These are phyloP conservation scores for Cutaneotrichosporon arboriforme DNA, from an alignment of 1,284 basidiomycete species.

Conservation along the genomic window DNA sequence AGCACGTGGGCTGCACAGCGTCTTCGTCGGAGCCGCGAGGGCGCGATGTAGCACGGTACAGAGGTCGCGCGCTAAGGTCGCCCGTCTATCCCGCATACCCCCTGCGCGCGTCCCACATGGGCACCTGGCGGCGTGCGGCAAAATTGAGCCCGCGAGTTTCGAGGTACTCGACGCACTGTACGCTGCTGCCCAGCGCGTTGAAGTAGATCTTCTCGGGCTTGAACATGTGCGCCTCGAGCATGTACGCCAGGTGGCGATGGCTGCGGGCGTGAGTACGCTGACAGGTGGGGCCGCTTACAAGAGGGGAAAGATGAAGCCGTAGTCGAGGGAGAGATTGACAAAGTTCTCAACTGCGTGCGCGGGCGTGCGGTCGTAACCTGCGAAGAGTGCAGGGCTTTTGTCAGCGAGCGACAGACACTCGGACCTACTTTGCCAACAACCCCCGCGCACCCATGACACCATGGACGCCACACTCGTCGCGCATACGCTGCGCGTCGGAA, in stretches of 20 bases:
- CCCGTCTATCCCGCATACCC: conserved; percentile 12
- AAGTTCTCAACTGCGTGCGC: conserved; percentile 52
- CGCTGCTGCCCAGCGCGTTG: conserved; percentile 51
- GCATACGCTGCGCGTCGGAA: conserved; percentile 50
- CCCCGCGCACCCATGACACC: conserved; percentile 60
- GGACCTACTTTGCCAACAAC: conserved; percentile 56
- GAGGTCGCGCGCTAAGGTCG: too few species aligned
- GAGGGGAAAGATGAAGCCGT: conserved; percentile 53
- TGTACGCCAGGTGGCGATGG: conserved; percentile 54
- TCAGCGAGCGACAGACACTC: background rate
- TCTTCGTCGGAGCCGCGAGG: too few species aligned
- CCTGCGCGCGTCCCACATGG: conserved; percentile 35
- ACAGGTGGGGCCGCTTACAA: conserved; percentile 39
- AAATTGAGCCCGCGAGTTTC: conserved; percentile 42
- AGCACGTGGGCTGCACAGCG: too few species aligned
- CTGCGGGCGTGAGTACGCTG: conserved; percentile 20
- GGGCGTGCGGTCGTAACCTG: conserved; percentile 53
- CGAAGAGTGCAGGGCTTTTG: conserved; percentile 52
- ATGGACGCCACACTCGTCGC: conserved; percentile 51
- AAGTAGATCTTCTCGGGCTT: conserved; percentile 53
- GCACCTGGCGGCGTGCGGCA: conserved; percentile 7
- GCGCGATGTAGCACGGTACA: too few species aligned
- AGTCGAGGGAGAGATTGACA: conserved; percentile 49
- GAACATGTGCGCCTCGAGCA: conserved; percentile 53
- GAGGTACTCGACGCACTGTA: conserved; percentile 53